A percentile compares a stretch with the other conserved stretches of the same genome.
Conservation (phyloP, 2,329 filamentous ascomycete genomes). For the Ilyonectria mors-panacis region DNA sequence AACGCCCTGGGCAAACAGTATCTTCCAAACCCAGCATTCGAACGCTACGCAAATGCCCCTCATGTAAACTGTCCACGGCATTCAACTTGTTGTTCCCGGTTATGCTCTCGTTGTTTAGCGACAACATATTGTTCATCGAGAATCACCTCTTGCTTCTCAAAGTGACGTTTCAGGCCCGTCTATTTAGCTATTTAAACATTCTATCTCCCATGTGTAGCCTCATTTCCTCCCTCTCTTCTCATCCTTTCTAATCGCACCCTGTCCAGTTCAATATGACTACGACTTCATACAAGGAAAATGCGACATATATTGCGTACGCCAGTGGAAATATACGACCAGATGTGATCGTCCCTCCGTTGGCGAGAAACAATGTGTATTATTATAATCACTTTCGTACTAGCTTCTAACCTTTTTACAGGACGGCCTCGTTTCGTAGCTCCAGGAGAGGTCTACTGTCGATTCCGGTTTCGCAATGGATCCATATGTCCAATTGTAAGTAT, state of each 20-base stretch:
- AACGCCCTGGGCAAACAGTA: no score
- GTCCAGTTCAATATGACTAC: background rate
- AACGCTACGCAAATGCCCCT: no score
- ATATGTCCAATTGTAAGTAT: background rate
- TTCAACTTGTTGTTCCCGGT: no score
- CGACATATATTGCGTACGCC: background rate
- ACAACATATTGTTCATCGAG: no score
- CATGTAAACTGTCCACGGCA: no score
- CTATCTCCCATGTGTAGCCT: no score
- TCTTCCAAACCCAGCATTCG: no score
- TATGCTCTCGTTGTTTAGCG: no score
- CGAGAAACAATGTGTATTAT: background rate
- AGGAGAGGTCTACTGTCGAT: background rate
- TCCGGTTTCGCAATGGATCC: background rate
- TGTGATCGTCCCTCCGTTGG: background rate
- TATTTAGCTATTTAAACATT: no score
- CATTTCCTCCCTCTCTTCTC: no score
- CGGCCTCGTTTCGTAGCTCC: background rate
- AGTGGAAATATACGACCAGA: background rate
- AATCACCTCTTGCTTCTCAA: no score
- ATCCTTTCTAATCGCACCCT: background rate
- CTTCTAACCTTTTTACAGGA: background rate
- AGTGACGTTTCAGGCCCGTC: no score
- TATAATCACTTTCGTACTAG: background rate
- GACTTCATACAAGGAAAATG: background rate